Evolutionary conservation across 169 alveolate species (phyloP).

Genomic region (Plasmodium blacklocki): DNA sequence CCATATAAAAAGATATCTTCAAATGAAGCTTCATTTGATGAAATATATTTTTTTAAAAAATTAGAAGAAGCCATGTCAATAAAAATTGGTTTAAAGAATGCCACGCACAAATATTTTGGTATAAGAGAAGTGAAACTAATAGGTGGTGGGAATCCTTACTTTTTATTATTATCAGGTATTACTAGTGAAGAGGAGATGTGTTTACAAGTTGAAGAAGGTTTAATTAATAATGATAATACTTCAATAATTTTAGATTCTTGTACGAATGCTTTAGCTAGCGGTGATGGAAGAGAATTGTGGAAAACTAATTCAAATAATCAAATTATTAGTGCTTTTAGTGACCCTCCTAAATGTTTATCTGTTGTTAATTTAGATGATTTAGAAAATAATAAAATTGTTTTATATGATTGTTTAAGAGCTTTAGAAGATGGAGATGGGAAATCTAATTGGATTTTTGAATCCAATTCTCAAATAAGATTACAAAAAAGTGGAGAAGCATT

Average conservation of each 20-base stretch:
- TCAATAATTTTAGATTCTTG: conserved; percentile 86
- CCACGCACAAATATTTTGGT: conserved; percentile 89
- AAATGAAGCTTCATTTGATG: conserved; percentile 78
- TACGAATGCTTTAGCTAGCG: conserved; percentile 86
- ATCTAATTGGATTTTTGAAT: conserved; percentile 89
- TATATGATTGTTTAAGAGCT: conserved; percentile 86
- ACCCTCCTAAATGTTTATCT: conserved; percentile 55
- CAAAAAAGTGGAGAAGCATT: conserved; percentile 82
- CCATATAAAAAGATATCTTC: conserved; percentile 86
- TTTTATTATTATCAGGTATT: conserved; percentile 90
- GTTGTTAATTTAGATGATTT: conserved; percentile 66
- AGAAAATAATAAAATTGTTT: conserved; percentile 70
- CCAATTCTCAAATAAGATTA: conserved; percentile 89
- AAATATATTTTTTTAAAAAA: conserved; percentile 40
- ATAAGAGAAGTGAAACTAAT: conserved; percentile 89
- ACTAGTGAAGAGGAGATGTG: conserved; percentile 92
- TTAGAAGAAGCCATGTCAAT: conserved; percentile 80
- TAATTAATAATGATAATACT: conserved; percentile 83
- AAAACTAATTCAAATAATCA: conserved; percentile 83
- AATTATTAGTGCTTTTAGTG: conserved; percentile 79
- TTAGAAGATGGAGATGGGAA: conserved; percentile 88
- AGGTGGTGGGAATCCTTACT: conserved; percentile 91
- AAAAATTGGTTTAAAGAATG: conserved; percentile 86
- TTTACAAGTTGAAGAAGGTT: conserved; percentile 90
- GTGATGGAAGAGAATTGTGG: conserved; percentile 84